Evolutionary conservation across 768 basidiomycete genomes (phyloP).

Genomic region (Boletales sp.): DNA sequence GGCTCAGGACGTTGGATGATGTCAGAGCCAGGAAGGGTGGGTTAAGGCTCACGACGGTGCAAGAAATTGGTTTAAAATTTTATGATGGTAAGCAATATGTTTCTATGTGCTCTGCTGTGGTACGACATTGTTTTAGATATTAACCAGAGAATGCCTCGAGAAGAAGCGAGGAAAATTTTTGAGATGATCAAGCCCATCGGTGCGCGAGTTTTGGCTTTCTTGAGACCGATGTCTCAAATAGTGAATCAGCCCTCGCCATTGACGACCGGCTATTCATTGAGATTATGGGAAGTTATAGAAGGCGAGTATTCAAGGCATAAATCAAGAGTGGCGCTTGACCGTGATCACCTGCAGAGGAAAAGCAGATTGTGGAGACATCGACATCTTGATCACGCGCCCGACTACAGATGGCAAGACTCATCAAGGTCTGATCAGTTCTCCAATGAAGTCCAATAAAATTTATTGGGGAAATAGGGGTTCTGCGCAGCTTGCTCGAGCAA

Average conservation of each 20-base stretch:
- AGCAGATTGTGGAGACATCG: slow-evolving; percentile 84
- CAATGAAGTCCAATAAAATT: not conserved
- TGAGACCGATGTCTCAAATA: not conserved
- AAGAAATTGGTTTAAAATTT: slow-evolving; percentile 63
- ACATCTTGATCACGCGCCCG: slow-evolving; percentile 80
- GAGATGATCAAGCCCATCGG: slow-evolving; percentile 70
- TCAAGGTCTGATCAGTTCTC: slow-evolving; percentile 41
- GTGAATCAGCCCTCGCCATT: slow-evolving; percentile 56
- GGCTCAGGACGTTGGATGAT: slow-evolving; percentile 79
- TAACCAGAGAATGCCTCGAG: slow-evolving; percentile 79
- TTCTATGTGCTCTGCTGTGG: not conserved
- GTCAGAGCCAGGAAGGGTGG: slow-evolving; percentile 56
- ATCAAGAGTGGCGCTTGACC: not conserved
- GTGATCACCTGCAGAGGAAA: slow-evolving; percentile 53
- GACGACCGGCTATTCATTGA: slow-evolving; percentile 73
- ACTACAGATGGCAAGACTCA: slow-evolving; percentile 73
- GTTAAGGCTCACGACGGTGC: slow-evolving; percentile 54
- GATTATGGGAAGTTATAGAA: slow-evolving; percentile 89
- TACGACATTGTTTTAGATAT: slow-evolving; percentile 52
- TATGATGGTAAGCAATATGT: slow-evolving; percentile 55
- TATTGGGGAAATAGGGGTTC: slow-evolving; percentile 43
- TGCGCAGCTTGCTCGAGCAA: slow-evolving; percentile 52
- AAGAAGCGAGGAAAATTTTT: slow-evolving; percentile 73
- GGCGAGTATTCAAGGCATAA: slow-evolving; percentile 36
- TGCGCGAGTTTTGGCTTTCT: slow-evolving; percentile 23